These are phyloP conservation scores for Linnemannia hyalina DNA, from an alignment of 192 early-diverging fungal species.

Conservation along the genomic window DNA sequence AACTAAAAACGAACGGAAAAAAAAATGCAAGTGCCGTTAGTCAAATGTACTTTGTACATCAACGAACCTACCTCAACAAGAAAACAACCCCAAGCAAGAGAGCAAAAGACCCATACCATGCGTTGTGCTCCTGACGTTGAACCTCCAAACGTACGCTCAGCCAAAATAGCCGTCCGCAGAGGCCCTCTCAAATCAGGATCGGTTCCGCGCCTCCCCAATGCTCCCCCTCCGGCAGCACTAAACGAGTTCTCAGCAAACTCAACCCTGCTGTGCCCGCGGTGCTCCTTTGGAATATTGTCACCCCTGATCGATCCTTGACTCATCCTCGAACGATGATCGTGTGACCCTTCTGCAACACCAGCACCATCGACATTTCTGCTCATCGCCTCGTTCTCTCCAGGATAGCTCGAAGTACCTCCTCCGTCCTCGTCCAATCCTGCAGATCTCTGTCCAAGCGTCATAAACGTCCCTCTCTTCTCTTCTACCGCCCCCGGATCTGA, in stretches of 20 bases:
- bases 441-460: background rate
- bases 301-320: background rate
- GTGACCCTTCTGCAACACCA: background rate
- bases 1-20: background rate
- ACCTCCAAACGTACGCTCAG: background rate
- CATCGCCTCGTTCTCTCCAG: background rate
- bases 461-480: background rate
- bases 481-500: background rate
- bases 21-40: background rate
- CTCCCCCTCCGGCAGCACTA: background rate
- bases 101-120: background rate
- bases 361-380: background rate
- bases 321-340: background rate
- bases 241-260: background rate
- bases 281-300: background rate
- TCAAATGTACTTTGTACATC: background rate
- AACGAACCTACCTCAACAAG: background rate
- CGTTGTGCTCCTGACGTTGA: conserved; percentile 14
- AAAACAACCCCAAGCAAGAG: too few species aligned
- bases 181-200: background rate
- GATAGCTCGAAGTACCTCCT: background rate
- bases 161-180: background rate
- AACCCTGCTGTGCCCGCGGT: background rate
- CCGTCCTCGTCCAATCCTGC: background rate
- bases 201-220: background rate